These are phyloP conservation scores for Gossypium arboreum DNA, from an alignment of 345 rosid genomes.

Conservation along the genomic window DNA sequence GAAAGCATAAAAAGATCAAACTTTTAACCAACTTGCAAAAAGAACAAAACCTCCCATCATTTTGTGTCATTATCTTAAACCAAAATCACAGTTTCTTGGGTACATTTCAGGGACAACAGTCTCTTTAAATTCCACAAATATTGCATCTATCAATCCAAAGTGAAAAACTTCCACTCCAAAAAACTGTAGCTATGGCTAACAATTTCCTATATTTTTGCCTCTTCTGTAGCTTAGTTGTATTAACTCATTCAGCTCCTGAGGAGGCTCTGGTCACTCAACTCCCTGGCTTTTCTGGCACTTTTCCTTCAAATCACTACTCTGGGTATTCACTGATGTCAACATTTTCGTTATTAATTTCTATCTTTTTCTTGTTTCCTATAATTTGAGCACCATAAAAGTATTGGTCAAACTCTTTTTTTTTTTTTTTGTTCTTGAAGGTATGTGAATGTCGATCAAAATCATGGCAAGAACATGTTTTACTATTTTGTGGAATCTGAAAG, in stretches of 20 bases:
- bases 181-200: constrained; percentile 5
- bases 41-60: neutral
- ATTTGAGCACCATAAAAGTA: neutral
- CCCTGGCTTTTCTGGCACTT: constrained; percentile 59
- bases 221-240: constrained; percentile 18
- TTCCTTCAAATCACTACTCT: constrained; percentile 83
- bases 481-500: constrained; percentile 77
- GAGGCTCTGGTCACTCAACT: constrained; percentile 50
- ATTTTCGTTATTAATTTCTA: neutral
- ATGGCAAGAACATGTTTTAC: constrained; percentile 60
- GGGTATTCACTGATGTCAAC: constrained; percentile 39
- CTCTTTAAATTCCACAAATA: neutral
- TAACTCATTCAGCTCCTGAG: constrained; percentile 48
- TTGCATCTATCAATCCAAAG: neutral
- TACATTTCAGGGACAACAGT: neutral
- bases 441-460: constrained; percentile 49
- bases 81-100: neutral
- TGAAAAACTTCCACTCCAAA: neutral
- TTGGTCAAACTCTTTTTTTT: neutral
- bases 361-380: neutral
- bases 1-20: neutral
- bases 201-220: constrained; percentile 13
- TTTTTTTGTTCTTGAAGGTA: constrained; percentile 36
- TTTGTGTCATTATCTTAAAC: neutral
- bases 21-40: neutral